phyloP scores from a whole-genome alignment of 257 asterid species.

The Oldenlandia corymbosa region DNA sequence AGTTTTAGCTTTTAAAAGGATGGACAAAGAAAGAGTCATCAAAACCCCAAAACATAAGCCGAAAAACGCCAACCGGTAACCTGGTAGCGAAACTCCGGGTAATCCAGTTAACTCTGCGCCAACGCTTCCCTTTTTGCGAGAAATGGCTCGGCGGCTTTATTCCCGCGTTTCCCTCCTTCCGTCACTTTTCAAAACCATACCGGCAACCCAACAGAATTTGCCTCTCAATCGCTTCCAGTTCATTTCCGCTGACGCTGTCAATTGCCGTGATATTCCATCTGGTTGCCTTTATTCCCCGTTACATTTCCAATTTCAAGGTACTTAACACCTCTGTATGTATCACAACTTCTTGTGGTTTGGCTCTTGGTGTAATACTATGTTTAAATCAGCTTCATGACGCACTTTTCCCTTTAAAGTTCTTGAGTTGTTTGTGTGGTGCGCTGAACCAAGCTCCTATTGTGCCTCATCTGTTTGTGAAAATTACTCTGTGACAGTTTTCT shows the following conservation, averaged over 20 bases:
- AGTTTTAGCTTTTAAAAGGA: no score
- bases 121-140: no score
- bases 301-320: conserved; percentile 33
- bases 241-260: background rate
- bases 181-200: conserved; percentile 6
- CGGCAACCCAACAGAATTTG: background rate
- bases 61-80: no score
- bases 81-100: no score
- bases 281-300: conserved; percentile 16
- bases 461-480: conserved; percentile 15
- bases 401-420: background rate
- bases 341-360: no score
- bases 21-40: no score
- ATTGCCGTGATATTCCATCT: background rate
- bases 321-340: no score
- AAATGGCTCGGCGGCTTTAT: conserved; percentile 22
- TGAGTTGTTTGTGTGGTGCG: background rate
- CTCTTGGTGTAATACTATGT: no score
- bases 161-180: conserved; percentile 12
- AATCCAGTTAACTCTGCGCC: no score
- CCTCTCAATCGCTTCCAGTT: background rate
- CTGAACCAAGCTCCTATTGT: background rate
- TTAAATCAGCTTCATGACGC: background rate
- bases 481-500: background rate
- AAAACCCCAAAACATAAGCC: no score